These are phyloP conservation scores for Rhexocercosporidium sp. DNA, from an alignment of 2,329 filamentous ascomycete genomes.

Conservation along the genomic window DNA sequence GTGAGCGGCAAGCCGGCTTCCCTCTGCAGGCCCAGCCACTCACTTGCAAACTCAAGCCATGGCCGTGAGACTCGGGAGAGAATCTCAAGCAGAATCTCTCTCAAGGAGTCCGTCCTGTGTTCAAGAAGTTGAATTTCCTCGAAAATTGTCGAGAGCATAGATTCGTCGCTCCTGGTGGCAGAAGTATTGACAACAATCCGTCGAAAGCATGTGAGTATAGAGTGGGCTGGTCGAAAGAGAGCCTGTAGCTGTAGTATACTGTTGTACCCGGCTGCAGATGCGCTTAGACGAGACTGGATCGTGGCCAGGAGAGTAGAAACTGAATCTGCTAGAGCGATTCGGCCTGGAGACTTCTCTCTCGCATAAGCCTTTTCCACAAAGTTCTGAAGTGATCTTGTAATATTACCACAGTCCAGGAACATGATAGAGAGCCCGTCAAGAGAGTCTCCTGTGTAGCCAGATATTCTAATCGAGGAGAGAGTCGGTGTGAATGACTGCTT, in stretches of 20 bases:
- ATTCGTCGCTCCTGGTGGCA: conserved; percentile 57
- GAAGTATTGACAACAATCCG: conserved; percentile 37
- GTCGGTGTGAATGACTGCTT: conserved; percentile 57
- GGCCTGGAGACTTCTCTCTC: conserved; percentile 36
- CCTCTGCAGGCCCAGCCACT: conserved; percentile 74
- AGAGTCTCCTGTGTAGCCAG: conserved; percentile 56
- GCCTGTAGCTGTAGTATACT: conserved; percentile 43
- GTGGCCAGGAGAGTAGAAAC: conserved; percentile 45
- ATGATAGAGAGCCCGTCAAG: conserved; percentile 48
- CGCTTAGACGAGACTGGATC: conserved; percentile 40
- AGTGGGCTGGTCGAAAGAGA: conserved; percentile 40
- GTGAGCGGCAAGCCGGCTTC: conserved; percentile 61
- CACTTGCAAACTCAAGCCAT: conserved; percentile 70
- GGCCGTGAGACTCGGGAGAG: conserved; percentile 66
- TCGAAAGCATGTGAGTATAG: conserved; percentile 41
- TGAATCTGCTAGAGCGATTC: conserved; percentile 43
- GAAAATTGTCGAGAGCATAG: conserved; percentile 66
- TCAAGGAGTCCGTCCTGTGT: conserved; percentile 64
- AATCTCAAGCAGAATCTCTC: conserved; percentile 69
- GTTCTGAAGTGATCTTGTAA: conserved; percentile 37
- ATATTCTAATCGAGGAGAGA: conserved; percentile 54
- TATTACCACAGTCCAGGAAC: conserved; percentile 45
- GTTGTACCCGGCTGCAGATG: conserved; percentile 30
- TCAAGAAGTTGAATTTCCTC: conserved; percentile 67
- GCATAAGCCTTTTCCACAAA: conserved; percentile 41